Base-by-base conservation (phyloP, 1,284 basidiomycete species). In the Tranzscheliella williamsii region DNA sequence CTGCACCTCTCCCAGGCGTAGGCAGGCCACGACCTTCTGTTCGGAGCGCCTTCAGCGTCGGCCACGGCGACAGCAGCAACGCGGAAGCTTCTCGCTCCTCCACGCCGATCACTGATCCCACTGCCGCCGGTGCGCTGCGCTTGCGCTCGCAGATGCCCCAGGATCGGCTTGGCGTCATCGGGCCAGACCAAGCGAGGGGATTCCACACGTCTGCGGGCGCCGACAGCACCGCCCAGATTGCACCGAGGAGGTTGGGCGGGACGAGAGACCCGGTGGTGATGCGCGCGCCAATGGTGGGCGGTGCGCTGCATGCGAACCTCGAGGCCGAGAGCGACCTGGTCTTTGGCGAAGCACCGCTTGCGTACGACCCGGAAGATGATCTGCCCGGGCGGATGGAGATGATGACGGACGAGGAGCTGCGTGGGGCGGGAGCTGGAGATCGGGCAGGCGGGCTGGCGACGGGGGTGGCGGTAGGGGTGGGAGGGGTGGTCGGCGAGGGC, bases 351-450 rank as follows among this genome's bases (percentile, higher is more conserved):
- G 48, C 39, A 7, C 52, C 51, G 24, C 41, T 27, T 8, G 52
- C 44, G 4, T 66, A 66, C 38, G 41, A 52, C 16, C 52, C 49
- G 4, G 58, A 66, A 31, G 63, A 66, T 38, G 63, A 62, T 23
- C 42, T 61, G 27, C 44, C 63, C 11, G 63, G 63, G 16, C 44
- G 52, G 45, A 62, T 66, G 57, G 63, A 66, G 42, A 53, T 66
- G 63, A 37, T 44, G 30, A 24, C 43, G 1, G 50, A 60, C 23
- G 56, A 53, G 15, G 4, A 21, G 16, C 24, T 22, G 35, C 9
- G 11, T 9, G 17, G 9, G 20, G 8, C 6, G 21, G 33, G 22
- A 11, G 26, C 24, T 23, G 38, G n/a, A 15, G 31, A 24, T 18
- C 35, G 39, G 2, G 27, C 40, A 2, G 40, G 43, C 16, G 21